Base-by-base conservation (phyloP, 345 rosid species). In the Passiflora organensis region DNA sequence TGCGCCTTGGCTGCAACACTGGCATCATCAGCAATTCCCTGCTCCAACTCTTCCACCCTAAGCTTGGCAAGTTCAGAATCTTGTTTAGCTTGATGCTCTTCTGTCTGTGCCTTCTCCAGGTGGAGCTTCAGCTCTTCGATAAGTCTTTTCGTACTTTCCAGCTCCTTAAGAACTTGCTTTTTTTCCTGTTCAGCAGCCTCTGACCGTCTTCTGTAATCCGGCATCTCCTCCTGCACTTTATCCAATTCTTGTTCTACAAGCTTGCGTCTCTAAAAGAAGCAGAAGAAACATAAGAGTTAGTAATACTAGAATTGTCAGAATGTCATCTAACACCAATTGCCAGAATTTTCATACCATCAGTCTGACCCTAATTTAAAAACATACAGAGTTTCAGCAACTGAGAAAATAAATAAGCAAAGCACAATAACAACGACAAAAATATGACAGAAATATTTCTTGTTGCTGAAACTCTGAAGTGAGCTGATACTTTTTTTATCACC, bases 1-100 rank as follows among this genome's bases (percentile, higher is more conserved):
- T 91, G 96, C 18, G 93, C 84, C 84, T 83, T 91, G 50, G 98
- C 87, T 38, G 96, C 96, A 64, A 85, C 89, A 60, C 98, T 88
- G 44, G 70, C 84, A 51, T 88, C 98, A 58, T 82, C 90, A 32
- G 85, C 90, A 46, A 91, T 82, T 32, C 98, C 98, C 61, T 91
- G 91, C 68, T 91, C 84, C 82, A 91, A 77, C 68, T 91, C 98
- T 68, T 86, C 89, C 55, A 84, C 89, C 70, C 98, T 84, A 43
- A 91, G 80, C 76, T 78, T 82, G 15, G 87, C 95, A 32, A 91
- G 90, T 56, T 86, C 95, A 1, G 95, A 91, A 68, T 91, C 96
- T 48, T 91, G 98, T 54, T 81, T 88, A 17, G 96, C 98, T 52
- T 91, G 96, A 41, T 72, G 78, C 69, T 88, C 98, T 69, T 91